A percentile compares a stretch with the other conserved stretches of the same genome.
Evolutionary conservation across 345 rosid species (phyloP).

Genomic region (Aquilaria malaccensis): DNA sequence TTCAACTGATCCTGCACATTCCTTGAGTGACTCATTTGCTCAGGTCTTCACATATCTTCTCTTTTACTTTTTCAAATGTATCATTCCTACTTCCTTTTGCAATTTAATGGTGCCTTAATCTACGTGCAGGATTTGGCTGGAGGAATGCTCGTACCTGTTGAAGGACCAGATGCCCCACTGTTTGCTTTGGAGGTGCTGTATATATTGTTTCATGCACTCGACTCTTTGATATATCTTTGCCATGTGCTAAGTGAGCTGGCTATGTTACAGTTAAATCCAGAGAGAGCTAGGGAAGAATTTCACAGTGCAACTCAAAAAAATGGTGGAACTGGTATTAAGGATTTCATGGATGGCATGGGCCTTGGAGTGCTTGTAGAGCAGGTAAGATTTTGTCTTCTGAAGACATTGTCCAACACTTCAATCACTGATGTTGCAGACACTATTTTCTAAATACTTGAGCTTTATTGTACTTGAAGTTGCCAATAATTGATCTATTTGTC

Average conservation of each 20-base stretch:
- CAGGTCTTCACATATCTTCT: conserved; percentile 44
- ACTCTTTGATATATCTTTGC: not conserved
- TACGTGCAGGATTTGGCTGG: conserved; percentile 77
- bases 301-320: conserved; percentile 52
- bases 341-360: conserved; percentile 98
- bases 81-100: conserved; percentile 7
- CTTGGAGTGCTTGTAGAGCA: conserved; percentile 90
- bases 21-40: conserved; percentile 92
- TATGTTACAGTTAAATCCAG: conserved; percentile 76
- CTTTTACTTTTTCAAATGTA: conserved; percentile 4
- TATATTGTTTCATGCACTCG: not conserved
- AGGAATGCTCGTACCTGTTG: conserved; percentile 76
- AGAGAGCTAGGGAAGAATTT: conserved; percentile 93
- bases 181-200: conserved; percentile 84
- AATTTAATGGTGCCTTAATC: conserved; percentile 5
- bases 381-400: conserved; percentile 33
- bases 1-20: conserved; percentile 98
- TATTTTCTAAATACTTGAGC: not conserved
- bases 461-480: not conserved
- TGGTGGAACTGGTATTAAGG: conserved; percentile 87
- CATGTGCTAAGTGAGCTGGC: conserved; percentile 23
- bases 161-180: conserved; percentile 89
- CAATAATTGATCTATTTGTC: conserved; percentile 1
- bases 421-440: conserved; percentile 1
- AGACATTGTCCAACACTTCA: not conserved